Percentiles rank a stretch among this genome's conserved stretches.
Evolutionary conservation across 2,329 filamentous ascomycete species (phyloP).

Genomic region (Drechslera avenae): DNA sequence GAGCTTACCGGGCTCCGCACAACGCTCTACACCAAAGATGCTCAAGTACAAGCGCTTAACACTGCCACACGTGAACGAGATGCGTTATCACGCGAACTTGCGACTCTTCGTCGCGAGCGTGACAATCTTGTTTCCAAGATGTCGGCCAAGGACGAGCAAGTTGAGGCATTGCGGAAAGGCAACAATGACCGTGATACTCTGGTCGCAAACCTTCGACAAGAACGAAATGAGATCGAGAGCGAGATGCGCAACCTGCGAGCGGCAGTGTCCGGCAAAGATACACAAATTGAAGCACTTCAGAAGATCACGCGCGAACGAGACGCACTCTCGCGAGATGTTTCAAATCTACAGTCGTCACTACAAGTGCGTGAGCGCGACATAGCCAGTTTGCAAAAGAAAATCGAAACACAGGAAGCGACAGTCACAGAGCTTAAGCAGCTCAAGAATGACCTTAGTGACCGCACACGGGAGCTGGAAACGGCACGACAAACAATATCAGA

Average conservation of each 20-base stretch:
- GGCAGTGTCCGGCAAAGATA: conserved; percentile 38
- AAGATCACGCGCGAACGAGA: conserved; percentile 44
- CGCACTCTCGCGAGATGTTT: conserved; percentile 36
- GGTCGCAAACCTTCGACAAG: conserved; percentile 37
- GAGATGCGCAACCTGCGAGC: conserved; percentile 34
- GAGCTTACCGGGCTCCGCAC: conserved; percentile 39
- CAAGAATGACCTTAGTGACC: conserved; percentile 36
- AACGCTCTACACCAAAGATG: conserved; percentile 36
- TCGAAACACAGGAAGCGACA: conserved; percentile 36
- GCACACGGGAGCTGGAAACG: conserved; percentile 44
- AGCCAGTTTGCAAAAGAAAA: conserved; percentile 36
- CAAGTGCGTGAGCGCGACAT: conserved; percentile 44
- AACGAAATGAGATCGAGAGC: conserved; percentile 29
- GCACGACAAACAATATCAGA: conserved; percentile 44
- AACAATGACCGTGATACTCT: conserved; percentile 38
- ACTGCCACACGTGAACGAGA: conserved; percentile 37
- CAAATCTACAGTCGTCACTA: conserved; percentile 36
- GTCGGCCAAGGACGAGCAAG: conserved; percentile 37
- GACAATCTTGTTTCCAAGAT: conserved; percentile 35
- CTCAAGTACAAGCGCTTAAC: conserved; percentile 40
- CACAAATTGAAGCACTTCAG: conserved; percentile 45
- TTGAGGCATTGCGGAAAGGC: conserved; percentile 35
- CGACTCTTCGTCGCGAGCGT: conserved; percentile 39
- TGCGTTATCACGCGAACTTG: conserved; percentile 33
- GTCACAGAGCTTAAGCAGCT: conserved; percentile 40